These are phyloP conservation scores for Xylaria sp. DNA, from an alignment of 2,329 filamentous ascomycete species.

Conservation along the genomic window DNA sequence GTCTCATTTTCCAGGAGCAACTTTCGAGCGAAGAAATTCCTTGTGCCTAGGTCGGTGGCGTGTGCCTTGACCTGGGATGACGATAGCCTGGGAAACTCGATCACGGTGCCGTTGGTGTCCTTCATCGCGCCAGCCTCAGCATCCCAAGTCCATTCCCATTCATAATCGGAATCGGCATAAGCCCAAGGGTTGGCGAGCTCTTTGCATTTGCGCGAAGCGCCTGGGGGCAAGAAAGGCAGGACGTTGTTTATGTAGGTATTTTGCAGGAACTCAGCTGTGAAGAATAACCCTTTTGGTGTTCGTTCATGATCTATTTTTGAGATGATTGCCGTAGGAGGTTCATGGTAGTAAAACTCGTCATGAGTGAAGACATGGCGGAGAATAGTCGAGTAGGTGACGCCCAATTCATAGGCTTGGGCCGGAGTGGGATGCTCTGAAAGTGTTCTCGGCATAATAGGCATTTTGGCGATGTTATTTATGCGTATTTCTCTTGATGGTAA, in stretches of 20 bases:
- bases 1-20: slow-evolving; percentile 46
- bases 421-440: slow-evolving; percentile 36
- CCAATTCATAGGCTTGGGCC: slow-evolving; percentile 44
- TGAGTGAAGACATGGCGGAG: slow-evolving; percentile 46
- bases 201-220: slow-evolving; percentile 48
- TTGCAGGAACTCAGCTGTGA: slow-evolving; percentile 48
- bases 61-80: slow-evolving; percentile 24
- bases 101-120: slow-evolving; percentile 37
- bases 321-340: slow-evolving; percentile 44
- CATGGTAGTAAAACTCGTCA: slow-evolving; percentile 43
- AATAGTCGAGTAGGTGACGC: slow-evolving; percentile 42
- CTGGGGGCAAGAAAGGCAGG: slow-evolving; percentile 46
- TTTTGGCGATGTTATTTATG: slow-evolving; percentile 4
- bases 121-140: slow-evolving; percentile 36
- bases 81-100: slow-evolving; percentile 43
- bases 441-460: slow-evolving; percentile 10
- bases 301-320: slow-evolving; percentile 39
- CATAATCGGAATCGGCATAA: slow-evolving; percentile 43
- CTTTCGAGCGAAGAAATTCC: slow-evolving; percentile 47
- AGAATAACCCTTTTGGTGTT: slow-evolving; percentile 43
- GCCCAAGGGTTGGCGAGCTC: slow-evolving; percentile 49
- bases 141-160: slow-evolving; percentile 49
- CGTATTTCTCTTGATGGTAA: not conserved
- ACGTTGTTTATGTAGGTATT: slow-evolving; percentile 47
- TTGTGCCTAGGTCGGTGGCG: slow-evolving; percentile 36